Conservation (phyloP, 495 filamentous ascomycete species). For the Hypoxylon cercidicola region DNA sequence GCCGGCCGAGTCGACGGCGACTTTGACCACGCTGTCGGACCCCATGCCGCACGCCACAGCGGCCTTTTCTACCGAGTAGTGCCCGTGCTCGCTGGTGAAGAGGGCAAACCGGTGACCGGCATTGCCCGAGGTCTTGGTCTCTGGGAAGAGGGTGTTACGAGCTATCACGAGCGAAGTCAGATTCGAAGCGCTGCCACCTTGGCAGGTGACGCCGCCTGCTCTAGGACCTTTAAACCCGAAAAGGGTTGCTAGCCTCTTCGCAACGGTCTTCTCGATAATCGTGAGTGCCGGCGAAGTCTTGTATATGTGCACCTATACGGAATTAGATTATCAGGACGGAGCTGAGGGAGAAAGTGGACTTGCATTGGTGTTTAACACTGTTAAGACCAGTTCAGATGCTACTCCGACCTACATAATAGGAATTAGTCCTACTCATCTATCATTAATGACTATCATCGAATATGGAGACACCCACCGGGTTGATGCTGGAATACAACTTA, state of each 20-base stretch:
- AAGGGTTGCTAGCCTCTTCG: slow-evolving; percentile 72
- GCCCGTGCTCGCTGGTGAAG: slow-evolving; percentile 90
- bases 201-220: slow-evolving; percentile 87
- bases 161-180: slow-evolving; percentile 89
- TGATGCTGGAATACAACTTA: slow-evolving; percentile 88
- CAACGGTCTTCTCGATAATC: slow-evolving; percentile 83
- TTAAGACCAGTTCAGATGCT: slow-evolving; percentile 82
- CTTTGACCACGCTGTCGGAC: slow-evolving; percentile 73
- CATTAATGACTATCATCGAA: not conserved
- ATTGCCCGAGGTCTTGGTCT: slow-evolving; percentile 77
- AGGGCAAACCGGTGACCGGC: slow-evolving; percentile 72
- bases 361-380: slow-evolving; percentile 87
- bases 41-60: slow-evolving; percentile 88
- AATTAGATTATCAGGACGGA: slow-evolving; percentile 24
- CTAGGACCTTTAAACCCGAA: slow-evolving; percentile 79
- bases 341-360: slow-evolving; percentile 25
- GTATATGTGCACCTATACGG: slow-evolving; percentile 74
- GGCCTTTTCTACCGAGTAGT: slow-evolving; percentile 95
- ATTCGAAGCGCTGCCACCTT: slow-evolving; percentile 87
- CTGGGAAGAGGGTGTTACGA: slow-evolving; percentile 83
- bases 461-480: slow-evolving; percentile 65
- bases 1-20: slow-evolving; percentile 77
- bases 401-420: slow-evolving; percentile 68
- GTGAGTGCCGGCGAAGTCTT: slow-evolving; percentile 90
- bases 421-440: not conserved